Evolutionary conservation across 768 basidiomycete genomes (phyloP), one percentile per base, ranked within the genome.

Genomic region (Lenzites betulinus): DNA sequence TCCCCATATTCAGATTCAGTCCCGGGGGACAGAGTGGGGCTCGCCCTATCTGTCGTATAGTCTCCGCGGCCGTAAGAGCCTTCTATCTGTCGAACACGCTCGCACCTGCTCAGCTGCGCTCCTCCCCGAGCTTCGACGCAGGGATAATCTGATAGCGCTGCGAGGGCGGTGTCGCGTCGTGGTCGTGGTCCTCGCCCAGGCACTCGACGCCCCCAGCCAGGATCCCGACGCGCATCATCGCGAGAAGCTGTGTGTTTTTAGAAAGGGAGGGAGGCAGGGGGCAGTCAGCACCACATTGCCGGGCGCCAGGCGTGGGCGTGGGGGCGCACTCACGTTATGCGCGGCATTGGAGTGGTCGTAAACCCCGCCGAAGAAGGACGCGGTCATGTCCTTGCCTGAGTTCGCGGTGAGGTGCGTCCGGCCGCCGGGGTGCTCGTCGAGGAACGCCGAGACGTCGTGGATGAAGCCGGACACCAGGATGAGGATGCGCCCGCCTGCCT

Each of bases 381-480:
- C 91, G 4, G 93, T 93, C 3, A 91, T 93, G 68, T 96, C 95
- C 71, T 85, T 91, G 58, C 95, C 94, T 66, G 94, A 89, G 72
- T 88, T 82, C 73, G 91, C 90, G 66, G 86, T 83, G 61, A 97
- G 76, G 25, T 93, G 77, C 69, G 94, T 91, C 2, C 87, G 84
- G 13, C 95, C 95, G 65, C 95, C 94, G 3, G 95, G 95, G 71
- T 97, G 94, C 62, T 96, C 92, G 47, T 93, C 89, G 55, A 90
- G 81, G 77, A 96, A 97, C n/a, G 80, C 75, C 0, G 87, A 80
- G 46, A 92, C 88, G 60, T 95, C 94, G 69, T 95, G 95, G 54
- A 97, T 95, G 79, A 93, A 95, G 18, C 95, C 95, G 35, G 92
- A 89, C 55, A 98, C 79, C 64, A 93, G 87, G 59, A 96, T 83